Base-by-base conservation (phyloP, 2,329 filamentous ascomycete species). In the Seiridium cupressi region DNA sequence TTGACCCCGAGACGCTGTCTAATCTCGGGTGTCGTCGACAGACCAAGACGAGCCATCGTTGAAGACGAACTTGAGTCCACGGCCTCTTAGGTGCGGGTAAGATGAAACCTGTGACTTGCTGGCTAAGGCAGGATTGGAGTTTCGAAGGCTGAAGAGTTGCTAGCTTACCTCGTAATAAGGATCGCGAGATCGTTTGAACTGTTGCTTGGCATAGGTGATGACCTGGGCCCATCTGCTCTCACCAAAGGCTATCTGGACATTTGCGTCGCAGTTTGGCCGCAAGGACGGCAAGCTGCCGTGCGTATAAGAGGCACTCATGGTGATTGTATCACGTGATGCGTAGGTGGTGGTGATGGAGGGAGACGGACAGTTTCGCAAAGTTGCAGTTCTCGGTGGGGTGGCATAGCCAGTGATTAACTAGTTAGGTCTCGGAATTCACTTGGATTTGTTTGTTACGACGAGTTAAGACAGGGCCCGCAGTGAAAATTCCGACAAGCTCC, bases 201-300 rank as follows among this genome's bases (percentile, higher is more conserved):
- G 75, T 70, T 84, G 81, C 62, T 82, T 80, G 11, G 84, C 83
- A 11, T 85, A 74, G 35, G 79, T 81, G 34, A 80, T 73, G 57
- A 79, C 82, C 13, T 74, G 73, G 18, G 74, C 65, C 84, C 84
- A 87, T 70, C 83, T 83, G 56, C 79, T 76, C 58, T 84, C 81
- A 46, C 76, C 75, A 60, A 84, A 87, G 57, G 82, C 82, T 11
- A 78, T 76, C 72, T 85, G 81, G 8, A 87, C 76, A 73, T 84
- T 80, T 55, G 82, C 18, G 7, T 63, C 61, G 2, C 63, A 64
- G 9, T 59, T 59, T 4, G 54, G 34, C 49, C 65, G 65, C 40
- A 69, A 55, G 10, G 63, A 26, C 4, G 63, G 59, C 56, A 34
- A 53, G 8, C 18, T 4, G 31, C 35, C 38, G 9, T 18, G 5